Evolutionary conservation across 2,329 filamentous ascomycete genomes (phyloP).

Genomic region (Fusarium sarcochroum): DNA sequence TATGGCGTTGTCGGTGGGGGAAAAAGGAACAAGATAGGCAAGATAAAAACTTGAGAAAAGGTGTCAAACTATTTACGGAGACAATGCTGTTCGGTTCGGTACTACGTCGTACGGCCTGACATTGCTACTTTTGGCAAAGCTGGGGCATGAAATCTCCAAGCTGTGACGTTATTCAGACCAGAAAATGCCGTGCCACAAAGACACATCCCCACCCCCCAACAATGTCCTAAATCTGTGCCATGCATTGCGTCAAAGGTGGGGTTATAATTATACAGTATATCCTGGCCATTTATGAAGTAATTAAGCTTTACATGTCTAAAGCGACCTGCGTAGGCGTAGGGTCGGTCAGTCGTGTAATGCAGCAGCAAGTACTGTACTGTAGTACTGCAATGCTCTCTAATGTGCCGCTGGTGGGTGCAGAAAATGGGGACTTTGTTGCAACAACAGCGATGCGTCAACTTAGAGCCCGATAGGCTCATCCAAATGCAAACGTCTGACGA

Average conservation of each 20-base stretch:
- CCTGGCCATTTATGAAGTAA: constrained; percentile 11
- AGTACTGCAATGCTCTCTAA: too few species aligned
- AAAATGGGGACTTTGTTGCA: background rate
- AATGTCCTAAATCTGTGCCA: background rate
- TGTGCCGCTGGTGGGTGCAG: background rate
- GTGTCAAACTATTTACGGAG: constrained; percentile 6
- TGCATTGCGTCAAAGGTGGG: constrained; percentile 34
- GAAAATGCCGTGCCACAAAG: constrained; percentile 21
- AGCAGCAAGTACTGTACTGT: too few species aligned
- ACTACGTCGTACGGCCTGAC: constrained; percentile 6
- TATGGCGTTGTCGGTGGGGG: constrained; percentile 26
- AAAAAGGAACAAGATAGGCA: constrained; percentile 7
- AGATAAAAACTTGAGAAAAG: constrained; percentile 14
- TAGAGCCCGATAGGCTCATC: constrained; percentile 5
- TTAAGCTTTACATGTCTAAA: constrained; percentile 1
- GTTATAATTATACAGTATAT: too few species aligned
- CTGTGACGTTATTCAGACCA: constrained; percentile 37
- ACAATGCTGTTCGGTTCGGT: constrained; percentile 1
- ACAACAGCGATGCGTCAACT: background rate
- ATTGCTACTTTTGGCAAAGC: constrained; percentile 28
- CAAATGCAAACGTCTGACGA: constrained; percentile 13
- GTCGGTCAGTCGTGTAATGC: too few species aligned
- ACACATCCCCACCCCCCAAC: background rate
- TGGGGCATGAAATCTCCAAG: constrained; percentile 3
- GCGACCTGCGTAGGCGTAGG: background rate